A percentile compares a stretch with the other conserved stretches of the same genome.
These are phyloP conservation scores for Botryotinia globosa DNA, from an alignment of 2,329 filamentous ascomycete species.

Conservation along the genomic window DNA sequence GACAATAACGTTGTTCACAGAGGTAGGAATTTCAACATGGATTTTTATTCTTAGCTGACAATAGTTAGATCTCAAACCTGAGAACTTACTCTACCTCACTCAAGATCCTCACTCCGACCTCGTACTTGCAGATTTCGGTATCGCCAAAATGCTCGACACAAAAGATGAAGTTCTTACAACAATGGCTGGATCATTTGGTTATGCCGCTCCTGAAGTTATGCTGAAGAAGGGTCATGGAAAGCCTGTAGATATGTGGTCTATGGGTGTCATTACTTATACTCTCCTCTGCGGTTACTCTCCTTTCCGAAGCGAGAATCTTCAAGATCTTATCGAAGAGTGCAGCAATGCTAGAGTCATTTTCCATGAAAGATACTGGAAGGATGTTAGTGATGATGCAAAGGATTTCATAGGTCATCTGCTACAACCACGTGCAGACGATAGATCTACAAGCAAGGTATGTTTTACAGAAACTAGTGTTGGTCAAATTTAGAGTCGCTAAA, in stretches of 20 bases:
- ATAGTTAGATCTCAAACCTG: constrained; percentile 83
- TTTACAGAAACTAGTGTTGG: neutral
- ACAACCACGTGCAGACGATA: constrained; percentile 71
- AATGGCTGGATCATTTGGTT: constrained; percentile 98
- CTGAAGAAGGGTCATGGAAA: constrained; percentile 96
- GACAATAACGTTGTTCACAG: constrained; percentile 92
- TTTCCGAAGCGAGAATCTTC: constrained; percentile 90
- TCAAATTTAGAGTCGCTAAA: constrained; percentile 22
- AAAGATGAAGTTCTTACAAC: constrained; percentile 91
- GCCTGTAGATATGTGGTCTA: constrained; percentile 98
- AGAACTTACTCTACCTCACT: constrained; percentile 93
- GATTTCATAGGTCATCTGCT: constrained; percentile 84
- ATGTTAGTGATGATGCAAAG: constrained; percentile 93
- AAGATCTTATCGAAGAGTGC: constrained; percentile 93
- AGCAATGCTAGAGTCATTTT: constrained; percentile 80
- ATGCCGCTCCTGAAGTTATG: constrained; percentile 98
- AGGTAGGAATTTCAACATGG: constrained; percentile 51
- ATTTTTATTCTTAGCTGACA: constrained; percentile 24
- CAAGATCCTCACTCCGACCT: constrained; percentile 74
- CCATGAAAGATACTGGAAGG: constrained; percentile 98
- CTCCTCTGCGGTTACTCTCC: constrained; percentile 97
- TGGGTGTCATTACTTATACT: constrained; percentile 98
- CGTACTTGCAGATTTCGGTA: constrained; percentile 95
- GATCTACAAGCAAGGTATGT: constrained; percentile 71
- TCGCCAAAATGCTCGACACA: constrained; percentile 93